Base-by-base conservation (phyloP, 495 filamentous ascomycete species). In the Podospora appendiculata region DNA sequence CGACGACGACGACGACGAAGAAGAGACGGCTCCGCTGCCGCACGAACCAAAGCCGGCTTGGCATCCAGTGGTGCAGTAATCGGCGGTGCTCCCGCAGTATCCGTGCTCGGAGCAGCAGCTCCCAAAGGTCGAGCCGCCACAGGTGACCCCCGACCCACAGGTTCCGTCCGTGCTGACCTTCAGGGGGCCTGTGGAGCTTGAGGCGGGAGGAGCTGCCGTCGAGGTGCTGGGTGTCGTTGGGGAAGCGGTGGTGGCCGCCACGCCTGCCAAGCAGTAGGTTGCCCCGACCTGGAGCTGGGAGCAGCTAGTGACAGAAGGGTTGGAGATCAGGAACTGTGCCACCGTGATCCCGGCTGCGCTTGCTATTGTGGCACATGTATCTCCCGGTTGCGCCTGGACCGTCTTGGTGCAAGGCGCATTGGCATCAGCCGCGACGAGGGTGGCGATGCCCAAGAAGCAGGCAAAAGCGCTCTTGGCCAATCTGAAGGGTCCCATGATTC, bases 101-200 rank as follows among this genome's bases (percentile, higher is more conserved):
- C 68, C 62, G 57, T 70, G 65, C 50, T 51, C 56, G 40, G 72
- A 75, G 52, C 72, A 75, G 51, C 72, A 75, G 45, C 53, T 58
- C 19, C 72, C 72, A 46, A 52, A 75, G 6, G 44, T 36, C 3
- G 71, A 74, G 5, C 71, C 71, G 0, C 59, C 42, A 47, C 72
- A 75, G 10, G 72, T 75, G 13, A 71, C 45, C 8, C 68, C 66
- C 4, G 53, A 45, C 4, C 72, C 72, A 32, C 72, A 75, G 16
- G 51, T 54, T 12, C 72, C 72, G 32, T 74, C 70, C 40, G 35
- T 18, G 53, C 62, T 67, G 47, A 59, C 41, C 35, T 43, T 34
- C 8, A 61, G 50, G 1, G 44, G 35, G 2, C 35, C 43, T 2
- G 51, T 18, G 0, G 53, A 45, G 1, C 54, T 14, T 0, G 44